phyloP scores from a whole-genome alignment of 2,329 filamentous ascomycete genomes.

The Calonectria crousiana region DNA sequence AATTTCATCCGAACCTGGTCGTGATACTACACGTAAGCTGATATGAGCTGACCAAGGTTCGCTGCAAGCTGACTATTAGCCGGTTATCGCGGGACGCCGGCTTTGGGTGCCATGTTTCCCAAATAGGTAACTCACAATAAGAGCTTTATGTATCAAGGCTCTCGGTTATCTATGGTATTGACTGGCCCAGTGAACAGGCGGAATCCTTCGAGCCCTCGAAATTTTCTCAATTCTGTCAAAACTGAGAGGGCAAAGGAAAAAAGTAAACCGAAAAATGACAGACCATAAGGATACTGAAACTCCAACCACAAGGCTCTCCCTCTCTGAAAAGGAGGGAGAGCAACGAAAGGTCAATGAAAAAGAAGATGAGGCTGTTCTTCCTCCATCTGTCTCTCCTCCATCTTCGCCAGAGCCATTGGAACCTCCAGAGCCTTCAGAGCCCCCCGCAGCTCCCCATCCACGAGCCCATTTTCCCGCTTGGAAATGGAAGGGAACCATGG shows the following conservation, averaged over 20 bases:
- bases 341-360: background rate
- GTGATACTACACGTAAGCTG: slow-evolving; percentile 21
- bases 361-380: background rate
- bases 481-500: slow-evolving; percentile 24
- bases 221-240: background rate
- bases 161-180: background rate
- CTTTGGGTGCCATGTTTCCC: background rate
- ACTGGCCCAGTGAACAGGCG: background rate
- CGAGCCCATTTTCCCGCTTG: slow-evolving; percentile 21
- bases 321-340: slow-evolving; percentile 21
- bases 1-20: background rate
- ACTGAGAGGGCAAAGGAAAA: background rate
- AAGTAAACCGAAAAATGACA: background rate
- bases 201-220: background rate
- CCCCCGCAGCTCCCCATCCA: slow-evolving; percentile 6
- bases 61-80: background rate
- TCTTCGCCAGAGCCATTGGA: background rate
- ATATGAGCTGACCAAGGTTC: slow-evolving; percentile 11
- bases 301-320: slow-evolving; percentile 10
- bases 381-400: background rate
- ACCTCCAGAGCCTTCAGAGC: background rate
- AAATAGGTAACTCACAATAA: background rate
- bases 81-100: background rate
- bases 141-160: background rate
- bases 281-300: slow-evolving; percentile 17